A percentile compares a stretch with the other conserved stretches of the same genome.
Conservation (phyloP, 768 basidiomycete genomes). For the Aureoboletus auriporus region DNA sequence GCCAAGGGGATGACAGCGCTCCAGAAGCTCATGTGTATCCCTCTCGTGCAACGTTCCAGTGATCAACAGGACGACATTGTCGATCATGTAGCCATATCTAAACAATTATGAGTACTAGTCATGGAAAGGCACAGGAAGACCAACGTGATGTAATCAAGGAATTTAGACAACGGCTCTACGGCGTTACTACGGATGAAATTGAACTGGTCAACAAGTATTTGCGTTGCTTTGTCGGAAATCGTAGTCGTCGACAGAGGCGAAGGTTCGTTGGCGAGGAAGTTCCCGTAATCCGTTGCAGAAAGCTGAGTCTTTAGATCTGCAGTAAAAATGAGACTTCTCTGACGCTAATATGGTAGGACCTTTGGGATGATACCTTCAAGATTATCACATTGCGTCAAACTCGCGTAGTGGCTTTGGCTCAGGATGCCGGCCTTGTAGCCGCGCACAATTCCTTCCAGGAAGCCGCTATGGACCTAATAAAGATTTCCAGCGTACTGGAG, state of each 20-base stretch:
- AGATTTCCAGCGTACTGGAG: constrained; percentile 10
- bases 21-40: constrained; percentile 94
- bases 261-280: constrained; percentile 96
- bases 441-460: constrained; percentile 77
- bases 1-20: constrained; percentile 95
- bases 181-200: constrained; percentile 90
- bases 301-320: constrained; percentile 96
- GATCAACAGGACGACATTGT: constrained; percentile 96
- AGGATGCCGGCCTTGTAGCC: constrained; percentile 95
- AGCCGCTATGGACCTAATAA: constrained; percentile 65
- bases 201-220: constrained; percentile 95
- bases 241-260: constrained; percentile 90
- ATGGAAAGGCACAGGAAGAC: constrained; percentile 28
- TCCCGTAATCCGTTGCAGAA: constrained; percentile 95
- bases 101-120: constrained; percentile 5
- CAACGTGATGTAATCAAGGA: constrained; percentile 97
- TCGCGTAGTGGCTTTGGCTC: constrained; percentile 85
- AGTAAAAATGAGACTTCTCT: constrained; percentile 2
- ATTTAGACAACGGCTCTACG: constrained; percentile 84
- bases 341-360: neutral
- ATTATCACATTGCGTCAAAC: constrained; percentile 94
- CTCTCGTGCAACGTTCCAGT: constrained; percentile 96
- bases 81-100: constrained; percentile 99
- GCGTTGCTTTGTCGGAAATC: constrained; percentile 95
- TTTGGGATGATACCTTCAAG: constrained; percentile 68